A percentile compares a stretch with the other conserved stretches of the same genome.
These are phyloP conservation scores for Helotiales sp. DNA, from an alignment of 2,329 filamentous ascomycete genomes.

Conservation along the genomic window DNA sequence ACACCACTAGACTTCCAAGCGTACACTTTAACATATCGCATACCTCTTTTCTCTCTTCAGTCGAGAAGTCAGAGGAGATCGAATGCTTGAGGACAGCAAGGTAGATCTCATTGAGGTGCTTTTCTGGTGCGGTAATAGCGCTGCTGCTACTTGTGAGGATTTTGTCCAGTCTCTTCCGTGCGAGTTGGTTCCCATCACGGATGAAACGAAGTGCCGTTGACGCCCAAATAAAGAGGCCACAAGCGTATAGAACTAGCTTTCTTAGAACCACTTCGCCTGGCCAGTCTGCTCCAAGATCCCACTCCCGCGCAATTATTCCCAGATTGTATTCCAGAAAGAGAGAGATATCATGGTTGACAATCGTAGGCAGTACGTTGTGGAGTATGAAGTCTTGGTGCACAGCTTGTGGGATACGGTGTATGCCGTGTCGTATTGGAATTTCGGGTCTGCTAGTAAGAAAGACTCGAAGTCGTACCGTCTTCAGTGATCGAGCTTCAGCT, in stretches of 20 bases:
- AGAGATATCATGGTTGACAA: constrained; percentile 40
- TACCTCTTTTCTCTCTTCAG: constrained; percentile 25
- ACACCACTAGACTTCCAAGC: constrained; percentile 24
- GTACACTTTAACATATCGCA: constrained; percentile 19
- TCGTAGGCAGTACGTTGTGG: constrained; percentile 29
- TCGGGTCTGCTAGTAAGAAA: constrained; percentile 9
- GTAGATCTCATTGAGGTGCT: constrained; percentile 26
- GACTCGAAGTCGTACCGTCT: background rate
- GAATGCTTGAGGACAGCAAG: constrained; percentile 15
- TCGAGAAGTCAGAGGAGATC: constrained; percentile 20
- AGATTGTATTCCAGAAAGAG: constrained; percentile 33
- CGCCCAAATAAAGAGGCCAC: constrained; percentile 9
- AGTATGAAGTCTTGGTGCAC: constrained; percentile 31
- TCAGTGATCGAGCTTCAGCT: constrained; percentile 7
- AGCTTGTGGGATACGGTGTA: background rate
- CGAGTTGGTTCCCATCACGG: constrained; percentile 14
- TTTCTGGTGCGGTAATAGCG: constrained; percentile 22
- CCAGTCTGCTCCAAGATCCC: constrained; percentile 15
- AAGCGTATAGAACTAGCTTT: constrained; percentile 26
- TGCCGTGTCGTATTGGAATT: constrained; percentile 4
- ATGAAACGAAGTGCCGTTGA: constrained; percentile 23
- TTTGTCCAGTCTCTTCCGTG: constrained; percentile 20
- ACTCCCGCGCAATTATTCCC: constrained; percentile 13
- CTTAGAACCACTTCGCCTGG: constrained; percentile 19
- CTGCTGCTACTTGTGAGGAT: constrained; percentile 21